Percentiles rank a stretch among this genome's conserved stretches.
Conservation (phyloP, 768 basidiomycete species). For the Tylopilus sp. region DNA sequence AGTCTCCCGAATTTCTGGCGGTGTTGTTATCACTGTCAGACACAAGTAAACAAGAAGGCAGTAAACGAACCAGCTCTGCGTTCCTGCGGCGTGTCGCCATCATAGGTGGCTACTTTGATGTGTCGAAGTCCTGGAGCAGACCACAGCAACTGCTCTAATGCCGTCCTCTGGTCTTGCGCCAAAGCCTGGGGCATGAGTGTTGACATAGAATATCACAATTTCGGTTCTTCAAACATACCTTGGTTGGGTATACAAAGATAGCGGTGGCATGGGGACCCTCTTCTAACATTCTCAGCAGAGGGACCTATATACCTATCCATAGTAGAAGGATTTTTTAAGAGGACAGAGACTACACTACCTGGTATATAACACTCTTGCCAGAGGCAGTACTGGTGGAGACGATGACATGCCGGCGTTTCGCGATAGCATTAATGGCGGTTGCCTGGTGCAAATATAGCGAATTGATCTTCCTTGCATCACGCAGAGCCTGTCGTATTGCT, state of each 20-base stretch:
- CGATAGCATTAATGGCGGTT: conserved; percentile 63
- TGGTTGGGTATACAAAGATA: conserved; percentile 87
- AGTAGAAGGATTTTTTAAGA: neutral
- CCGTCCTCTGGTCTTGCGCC: conserved; percentile 80
- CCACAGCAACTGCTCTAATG: conserved; percentile 63
- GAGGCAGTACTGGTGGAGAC: conserved; percentile 90
- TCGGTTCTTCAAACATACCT: conserved; percentile 39
- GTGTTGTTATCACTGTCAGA: neutral
- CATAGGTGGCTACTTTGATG: conserved; percentile 71
- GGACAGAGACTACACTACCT: conserved; percentile 43
- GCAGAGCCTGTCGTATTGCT: conserved; percentile 52
- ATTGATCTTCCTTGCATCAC: conserved; percentile 54
- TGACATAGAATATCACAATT: neutral
- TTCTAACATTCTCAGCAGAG: conserved; percentile 64
- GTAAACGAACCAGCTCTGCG: conserved; percentile 47
- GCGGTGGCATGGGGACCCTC: conserved; percentile 60
- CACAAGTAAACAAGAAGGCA: neutral
- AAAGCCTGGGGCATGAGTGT: conserved; percentile 53
- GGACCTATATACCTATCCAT: conserved; percentile 51
- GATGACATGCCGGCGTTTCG: conserved; percentile 63
- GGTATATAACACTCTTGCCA: conserved; percentile 86
- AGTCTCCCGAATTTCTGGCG: conserved; percentile 61
- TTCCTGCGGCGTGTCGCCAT: conserved; percentile 83
- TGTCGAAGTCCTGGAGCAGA: conserved; percentile 61
- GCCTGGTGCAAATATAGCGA: conserved; percentile 70